These are phyloP conservation scores for Phaeosphaeria sp. DNA, from an alignment of 2,329 filamentous ascomycete genomes.

Conservation along the genomic window DNA sequence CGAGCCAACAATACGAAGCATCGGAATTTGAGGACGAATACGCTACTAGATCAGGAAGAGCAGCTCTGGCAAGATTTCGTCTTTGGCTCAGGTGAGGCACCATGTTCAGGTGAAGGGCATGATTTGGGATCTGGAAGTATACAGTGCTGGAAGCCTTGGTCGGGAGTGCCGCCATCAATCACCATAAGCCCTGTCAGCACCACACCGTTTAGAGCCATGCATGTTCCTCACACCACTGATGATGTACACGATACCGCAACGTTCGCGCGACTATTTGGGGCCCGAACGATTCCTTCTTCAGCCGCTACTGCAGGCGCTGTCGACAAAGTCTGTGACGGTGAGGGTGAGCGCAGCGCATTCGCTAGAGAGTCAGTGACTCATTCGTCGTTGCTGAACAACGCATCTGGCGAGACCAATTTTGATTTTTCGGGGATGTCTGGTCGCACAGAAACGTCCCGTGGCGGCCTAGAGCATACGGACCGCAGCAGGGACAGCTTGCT, in stretches of 20 bases:
- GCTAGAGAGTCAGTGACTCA: slow-evolving; percentile 29
- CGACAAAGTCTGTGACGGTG: slow-evolving; percentile 12
- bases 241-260: slow-evolving; percentile 24
- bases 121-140: slow-evolving; percentile 6
- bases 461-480: slow-evolving; percentile 17
- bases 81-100: slow-evolving; percentile 27
- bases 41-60: slow-evolving; percentile 24
- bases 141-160: slow-evolving; percentile 14
- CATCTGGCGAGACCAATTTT: slow-evolving; percentile 21
- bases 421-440: slow-evolving; percentile 12
- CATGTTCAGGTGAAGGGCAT: slow-evolving; percentile 9
- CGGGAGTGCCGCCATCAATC: slow-evolving; percentile 22
- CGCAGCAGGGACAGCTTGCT: slow-evolving; percentile 11
- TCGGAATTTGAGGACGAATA: slow-evolving; percentile 1
- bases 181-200: slow-evolving; percentile 27
- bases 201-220: slow-evolving; percentile 21
- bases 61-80: slow-evolving; percentile 43
- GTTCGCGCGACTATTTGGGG: slow-evolving; percentile 15
- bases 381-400: slow-evolving; percentile 33
- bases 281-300: slow-evolving; percentile 20
- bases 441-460: slow-evolving; percentile 25
- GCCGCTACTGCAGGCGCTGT: slow-evolving; percentile 9
- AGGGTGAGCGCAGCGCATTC: slow-evolving; percentile 18
- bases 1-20: background rate
- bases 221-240: slow-evolving; percentile 29